A percentile compares a stretch with the other conserved stretches of the same genome.
These are phyloP conservation scores for Zygotorulaspora danielsina DNA, from an alignment of 805 yeast genomes.

Conservation along the genomic window DNA sequence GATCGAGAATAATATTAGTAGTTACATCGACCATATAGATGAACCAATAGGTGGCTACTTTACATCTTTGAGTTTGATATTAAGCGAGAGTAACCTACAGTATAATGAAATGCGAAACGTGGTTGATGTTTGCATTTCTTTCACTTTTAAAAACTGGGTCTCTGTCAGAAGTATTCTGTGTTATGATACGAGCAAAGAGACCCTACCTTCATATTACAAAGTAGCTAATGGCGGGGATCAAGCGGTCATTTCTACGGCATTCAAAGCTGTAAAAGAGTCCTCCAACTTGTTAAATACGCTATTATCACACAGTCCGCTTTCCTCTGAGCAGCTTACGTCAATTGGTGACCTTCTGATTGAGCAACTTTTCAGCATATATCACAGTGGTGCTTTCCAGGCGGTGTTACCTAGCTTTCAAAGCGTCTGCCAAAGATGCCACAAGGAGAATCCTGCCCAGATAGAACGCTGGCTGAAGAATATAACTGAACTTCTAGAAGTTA, in stretches of 20 bases:
- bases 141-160: constrained; percentile 31
- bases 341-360: constrained; percentile 54
- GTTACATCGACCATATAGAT: constrained; percentile 44
- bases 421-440: constrained; percentile 56
- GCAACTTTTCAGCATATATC: constrained; percentile 72
- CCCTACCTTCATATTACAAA: constrained; percentile 46
- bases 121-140: constrained; percentile 11
- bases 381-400: constrained; percentile 89
- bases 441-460: constrained; percentile 41
- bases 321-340: constrained; percentile 21
- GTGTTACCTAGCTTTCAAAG: constrained; percentile 75
- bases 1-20: constrained; percentile 34
- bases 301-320: constrained; percentile 34
- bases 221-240: constrained; percentile 41
- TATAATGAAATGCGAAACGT: neutral
- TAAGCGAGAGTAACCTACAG: constrained; percentile 30
- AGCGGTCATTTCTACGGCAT: constrained; percentile 59
- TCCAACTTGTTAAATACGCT: constrained; percentile 49
- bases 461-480: constrained; percentile 57
- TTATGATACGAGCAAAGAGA: constrained; percentile 70
- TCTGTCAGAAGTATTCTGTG: constrained; percentile 45
- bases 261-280: constrained; percentile 81
- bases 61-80: constrained; percentile 50
- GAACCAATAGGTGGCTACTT: constrained; percentile 67
- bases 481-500: constrained; percentile 47